These are phyloP conservation scores for Tuber borchii DNA, from an alignment of 495 filamentous ascomycete genomes.

Conservation along the genomic window DNA sequence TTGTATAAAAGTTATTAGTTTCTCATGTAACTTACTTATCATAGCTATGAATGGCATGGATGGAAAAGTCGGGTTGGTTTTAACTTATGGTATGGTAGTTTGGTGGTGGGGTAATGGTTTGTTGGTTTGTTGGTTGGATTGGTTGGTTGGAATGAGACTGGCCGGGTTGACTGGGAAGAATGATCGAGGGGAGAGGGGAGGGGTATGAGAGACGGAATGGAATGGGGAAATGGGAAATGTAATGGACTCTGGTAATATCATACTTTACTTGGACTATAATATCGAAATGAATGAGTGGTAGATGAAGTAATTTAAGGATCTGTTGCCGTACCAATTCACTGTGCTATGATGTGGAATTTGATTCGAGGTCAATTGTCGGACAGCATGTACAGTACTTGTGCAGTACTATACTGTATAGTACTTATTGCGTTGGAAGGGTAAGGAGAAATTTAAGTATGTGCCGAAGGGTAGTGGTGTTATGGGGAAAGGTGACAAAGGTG, in stretches of 20 bases:
- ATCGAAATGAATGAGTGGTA: not conserved
- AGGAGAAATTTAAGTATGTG: too few relatives aligned
- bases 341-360: not conserved
- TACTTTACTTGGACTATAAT: not conserved
- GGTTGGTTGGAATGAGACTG: not conserved
- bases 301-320: not conserved
- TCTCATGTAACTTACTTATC: conserved; percentile 3
- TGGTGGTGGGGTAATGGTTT: conserved; percentile 1
- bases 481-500: too few relatives aligned
- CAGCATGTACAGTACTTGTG: not conserved
- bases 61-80: not conserved
- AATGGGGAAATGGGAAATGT: not conserved
- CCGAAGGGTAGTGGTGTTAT: too few relatives aligned
- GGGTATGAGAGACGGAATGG: not conserved
- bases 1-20: conserved; percentile 1
- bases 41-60: not conserved
- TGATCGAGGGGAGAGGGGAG: not conserved
- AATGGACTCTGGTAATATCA: not conserved
- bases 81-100: not conserved
- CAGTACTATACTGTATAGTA: too few relatives aligned
- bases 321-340: not conserved
- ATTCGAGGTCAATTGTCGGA: not conserved
- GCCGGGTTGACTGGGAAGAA: not conserved
- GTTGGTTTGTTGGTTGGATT: not conserved
- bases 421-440: too few relatives aligned